These are phyloP conservation scores for Uncinocarpus reesii DNA, from an alignment of 2,329 filamentous ascomycete genomes.

Conservation along the genomic window DNA sequence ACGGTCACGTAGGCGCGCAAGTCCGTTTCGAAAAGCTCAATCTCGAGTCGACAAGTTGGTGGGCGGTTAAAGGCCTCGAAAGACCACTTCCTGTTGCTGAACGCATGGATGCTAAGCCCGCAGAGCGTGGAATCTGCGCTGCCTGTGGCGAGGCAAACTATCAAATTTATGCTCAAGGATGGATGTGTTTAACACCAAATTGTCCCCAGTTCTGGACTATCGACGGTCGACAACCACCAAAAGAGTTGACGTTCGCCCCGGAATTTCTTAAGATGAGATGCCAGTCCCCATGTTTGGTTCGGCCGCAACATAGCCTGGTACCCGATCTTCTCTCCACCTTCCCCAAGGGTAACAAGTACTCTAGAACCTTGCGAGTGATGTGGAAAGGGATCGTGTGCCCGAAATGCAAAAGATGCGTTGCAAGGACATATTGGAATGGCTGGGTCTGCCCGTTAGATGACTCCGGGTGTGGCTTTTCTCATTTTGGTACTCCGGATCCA, in stretches of 20 bases:
- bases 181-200: conserved; percentile 47
- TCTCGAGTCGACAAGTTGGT: conserved; percentile 47
- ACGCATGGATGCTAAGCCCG: conserved; percentile 25
- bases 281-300: conserved; percentile 31
- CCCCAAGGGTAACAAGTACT: conserved; percentile 27
- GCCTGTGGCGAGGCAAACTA: conserved; percentile 32
- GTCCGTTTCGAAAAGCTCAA: conserved; percentile 58
- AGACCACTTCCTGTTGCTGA: conserved; percentile 22
- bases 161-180: conserved; percentile 38
- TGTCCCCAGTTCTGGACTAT: conserved; percentile 51
- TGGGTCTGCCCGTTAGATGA: conserved; percentile 49
- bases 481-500: conserved; percentile 22
- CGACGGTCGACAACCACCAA: conserved; percentile 24
- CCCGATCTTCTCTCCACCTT: conserved; percentile 34
- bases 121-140: conserved; percentile 27
- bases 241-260: conserved; percentile 41
- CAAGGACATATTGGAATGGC: conserved; percentile 49
- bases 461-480: conserved; percentile 40
- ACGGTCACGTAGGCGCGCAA: conserved; percentile 39
- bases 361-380: conserved; percentile 43
- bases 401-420: conserved; percentile 50
- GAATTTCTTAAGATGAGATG: conserved; percentile 49
- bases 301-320: conserved; percentile 31
- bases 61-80: conserved; percentile 35
- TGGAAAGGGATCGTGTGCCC: conserved; percentile 59